Conservation (phyloP, 805 yeast genomes). For the Millerozyma miso region DNA sequence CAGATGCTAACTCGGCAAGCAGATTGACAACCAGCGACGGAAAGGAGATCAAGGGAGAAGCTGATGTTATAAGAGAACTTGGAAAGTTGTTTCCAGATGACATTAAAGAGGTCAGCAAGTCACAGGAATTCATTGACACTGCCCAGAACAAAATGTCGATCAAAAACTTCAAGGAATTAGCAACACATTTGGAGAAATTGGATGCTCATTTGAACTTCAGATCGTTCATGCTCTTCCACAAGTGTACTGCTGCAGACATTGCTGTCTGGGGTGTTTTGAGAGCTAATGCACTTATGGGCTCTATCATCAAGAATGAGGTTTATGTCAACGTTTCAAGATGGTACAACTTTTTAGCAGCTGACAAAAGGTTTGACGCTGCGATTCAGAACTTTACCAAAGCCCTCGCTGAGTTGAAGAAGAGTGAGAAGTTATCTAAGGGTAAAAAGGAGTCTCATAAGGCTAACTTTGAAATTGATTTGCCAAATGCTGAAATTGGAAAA, state of each 20-base stretch:
- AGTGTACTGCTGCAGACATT: conserved; percentile 73
- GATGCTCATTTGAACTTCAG: conserved; percentile 84
- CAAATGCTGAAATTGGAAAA: conserved; percentile 87
- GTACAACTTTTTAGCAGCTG: conserved; percentile 75
- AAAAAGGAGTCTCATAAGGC: conserved; percentile 91
- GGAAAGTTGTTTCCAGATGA: conserved; percentile 51
- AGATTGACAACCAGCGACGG: conserved; percentile 42
- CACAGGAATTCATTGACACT: conserved; percentile 63
- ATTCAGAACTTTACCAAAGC: conserved; percentile 66
- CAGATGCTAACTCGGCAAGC: conserved; percentile 40
- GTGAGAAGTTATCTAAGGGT: conserved; percentile 46
- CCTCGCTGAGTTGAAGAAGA: conserved; percentile 68
- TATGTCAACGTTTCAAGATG: conserved; percentile 89
- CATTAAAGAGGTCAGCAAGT: conserved; percentile 29
- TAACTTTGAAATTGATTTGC: conserved; percentile 87
- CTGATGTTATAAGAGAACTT: conserved; percentile 45
- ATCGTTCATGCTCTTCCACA: conserved; percentile 67
- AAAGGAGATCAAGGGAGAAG: conserved; percentile 37
- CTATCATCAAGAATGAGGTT: conserved; percentile 78
- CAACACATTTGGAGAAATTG: conserved; percentile 71
- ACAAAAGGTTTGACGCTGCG: conserved; percentile 62
- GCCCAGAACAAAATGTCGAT: conserved; percentile 66
- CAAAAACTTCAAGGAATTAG: conserved; percentile 85
- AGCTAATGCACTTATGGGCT: conserved; percentile 90
- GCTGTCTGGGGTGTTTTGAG: conserved; percentile 92